Base-by-base conservation (phyloP, 768 basidiomycete species). In the Coprinopsis sp. region DNA sequence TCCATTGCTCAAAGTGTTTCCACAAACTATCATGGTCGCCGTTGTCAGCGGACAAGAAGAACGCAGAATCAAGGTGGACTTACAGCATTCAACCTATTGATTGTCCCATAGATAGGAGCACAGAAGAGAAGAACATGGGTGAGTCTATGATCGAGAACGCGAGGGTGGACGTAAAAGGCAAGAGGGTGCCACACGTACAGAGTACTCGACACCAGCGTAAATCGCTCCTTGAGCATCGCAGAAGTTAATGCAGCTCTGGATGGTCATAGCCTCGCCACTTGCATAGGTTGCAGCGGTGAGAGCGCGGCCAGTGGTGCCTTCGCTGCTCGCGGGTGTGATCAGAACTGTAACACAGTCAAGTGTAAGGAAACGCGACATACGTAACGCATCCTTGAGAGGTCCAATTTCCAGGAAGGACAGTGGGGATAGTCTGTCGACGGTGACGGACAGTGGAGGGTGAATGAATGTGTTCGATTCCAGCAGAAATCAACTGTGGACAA, bases 151-250 rank as follows among this genome's bases (percentile, higher is more conserved):
- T 19, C 13, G 22, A 31, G 34, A 38, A 7, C 19, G 44, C 25
- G 22, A 13, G 33, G 46, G 33, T 38, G 42, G 18, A 55, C 61
- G 40, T 44, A 64, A 64, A 44, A 58, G 58, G 22, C 23, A 31
- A 33, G 25, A 41, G 24, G 37, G 29, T 14, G 27, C 30, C 40
- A 41, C 14, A 61, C 63, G 52, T 47, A 64, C 64, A 23, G 59
- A 60, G 37, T 72, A 88, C 63, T 89, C 87, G 14, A 80, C 72
- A 12, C 88, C 88, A 14, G 87, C 84, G 53, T 77, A 87, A 48
- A 82, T 63, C 58, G 70, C 86, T 7, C 61, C 53, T 45, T 69
- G 61, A n/a, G 64, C 41, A 27, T 70, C 64, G 58, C 77, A 79
- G 55, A 73, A 79, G 16, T 51, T 55, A 50, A 77, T 71, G 54